Base-by-base conservation (phyloP, 495 filamentous ascomycete genomes). In the Rhypophila decipiens region DNA sequence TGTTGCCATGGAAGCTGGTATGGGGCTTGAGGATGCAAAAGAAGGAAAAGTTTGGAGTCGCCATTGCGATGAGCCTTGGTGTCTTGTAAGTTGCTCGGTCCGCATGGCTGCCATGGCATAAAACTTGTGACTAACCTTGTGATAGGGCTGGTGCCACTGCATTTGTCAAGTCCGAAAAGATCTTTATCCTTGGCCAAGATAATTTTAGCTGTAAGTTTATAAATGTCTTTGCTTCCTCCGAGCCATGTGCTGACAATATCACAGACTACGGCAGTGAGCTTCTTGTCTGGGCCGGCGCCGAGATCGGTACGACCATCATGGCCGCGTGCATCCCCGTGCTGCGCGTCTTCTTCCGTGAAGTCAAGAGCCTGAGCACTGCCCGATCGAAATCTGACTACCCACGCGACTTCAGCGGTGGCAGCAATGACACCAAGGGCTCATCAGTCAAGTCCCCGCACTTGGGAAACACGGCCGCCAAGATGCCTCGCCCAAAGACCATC, bases 371-470 rank as follows among this genome's bases (percentile, higher is more conserved):
- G 9, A 42, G 21, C 21, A 24, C 22, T 12, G 13, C 20, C 9
- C 39, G 39, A 12, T 24, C 39, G 9, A 12, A 24, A 7, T 8
- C 38, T 12, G 20, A 9, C 20, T 7, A 24, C 39, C 24, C 7
- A 12, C 11, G 11, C 9, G 9, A 13, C 39, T 11, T 11, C 3
- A 17, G 39, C 39, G 39, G 22, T n/a, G 22, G 22, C 10, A 24
- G 85, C 13, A 79, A 74, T 47, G 68, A 78, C 15, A 74, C 80
- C 59, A 68, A 75, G 10, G 83, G 84, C 52, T 63, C 57, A 18
- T 84, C 85, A 66, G 83, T 76, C 46, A 72, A 85, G 49, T 76
- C 85, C 55, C 69, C 84, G 33, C 69, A 80, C 1, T 12, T 13
- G 7, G 7, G 7, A 7, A 13, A 31, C 7, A 31, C 39, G 20